A percentile compares a stretch with the other conserved stretches of the same genome.
These are phyloP conservation scores for Scheffersomyces quercinus DNA, from an alignment of 1,139 yeast species.

Conservation along the genomic window DNA sequence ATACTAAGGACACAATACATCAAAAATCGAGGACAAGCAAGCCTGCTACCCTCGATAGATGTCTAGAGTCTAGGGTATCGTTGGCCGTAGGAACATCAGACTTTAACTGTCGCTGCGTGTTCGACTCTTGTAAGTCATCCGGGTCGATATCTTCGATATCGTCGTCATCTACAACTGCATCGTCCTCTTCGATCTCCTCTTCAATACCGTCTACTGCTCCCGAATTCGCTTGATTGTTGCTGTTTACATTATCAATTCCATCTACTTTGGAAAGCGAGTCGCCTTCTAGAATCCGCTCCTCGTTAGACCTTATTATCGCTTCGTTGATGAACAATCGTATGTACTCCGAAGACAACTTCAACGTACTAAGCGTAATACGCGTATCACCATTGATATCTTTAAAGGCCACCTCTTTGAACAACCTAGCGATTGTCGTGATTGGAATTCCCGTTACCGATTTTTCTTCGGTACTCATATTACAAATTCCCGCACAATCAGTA, in stretches of 20 bases:
- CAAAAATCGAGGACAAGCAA: conserved; percentile 57
- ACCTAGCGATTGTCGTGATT: conserved; percentile 51
- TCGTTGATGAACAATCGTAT: conserved; percentile 61
- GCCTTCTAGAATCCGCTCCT: conserved; percentile 42
- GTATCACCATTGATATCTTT: conserved; percentile 39
- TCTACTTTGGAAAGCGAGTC: conserved; percentile 26
- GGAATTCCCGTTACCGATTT: conserved; percentile 19
- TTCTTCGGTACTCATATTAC: background rate
- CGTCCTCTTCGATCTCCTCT: conserved; percentile 9
- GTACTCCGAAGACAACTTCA: conserved; percentile 56
- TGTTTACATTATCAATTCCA: conserved; percentile 32
- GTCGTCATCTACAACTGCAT: conserved; percentile 14
- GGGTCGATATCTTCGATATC: conserved; percentile 13
- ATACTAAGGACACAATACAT: background rate
- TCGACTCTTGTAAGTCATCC: conserved; percentile 14
- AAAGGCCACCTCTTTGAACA: conserved; percentile 56
- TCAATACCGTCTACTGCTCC: conserved; percentile 2
- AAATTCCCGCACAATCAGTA: no score
- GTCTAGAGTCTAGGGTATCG: conserved; percentile 51
- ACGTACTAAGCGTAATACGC: conserved; percentile 48
- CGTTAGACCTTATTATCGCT: conserved; percentile 63
- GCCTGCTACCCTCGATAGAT: conserved; percentile 55
- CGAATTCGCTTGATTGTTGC: background rate
- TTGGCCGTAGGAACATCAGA: conserved; percentile 16
- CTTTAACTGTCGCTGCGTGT: conserved; percentile 22